Base-by-base conservation (phyloP, 805 yeast genomes). In the Ascoidea tarda region DNA sequence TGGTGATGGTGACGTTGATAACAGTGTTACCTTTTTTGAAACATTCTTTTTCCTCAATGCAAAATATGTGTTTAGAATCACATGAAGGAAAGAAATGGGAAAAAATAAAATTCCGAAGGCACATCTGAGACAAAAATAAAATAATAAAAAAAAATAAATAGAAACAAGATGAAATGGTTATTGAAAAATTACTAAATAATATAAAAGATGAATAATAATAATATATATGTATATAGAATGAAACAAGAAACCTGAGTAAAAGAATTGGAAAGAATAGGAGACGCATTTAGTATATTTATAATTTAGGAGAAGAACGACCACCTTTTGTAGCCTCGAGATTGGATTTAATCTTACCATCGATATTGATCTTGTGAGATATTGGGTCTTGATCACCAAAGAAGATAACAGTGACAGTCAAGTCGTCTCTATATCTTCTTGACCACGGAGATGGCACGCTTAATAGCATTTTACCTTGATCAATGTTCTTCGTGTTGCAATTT, bases 391-490 rank as follows among this genome's bases (percentile, higher is more conserved):
- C 78, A 10, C 95, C 96, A 64, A 93, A 93, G 67, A 93, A 93
- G 2, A 91, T 87, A 31, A 93, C 99, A 2, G 96, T 88, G 5
- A 90, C 97, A 0, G 98, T 90, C 63, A 93, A 74, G 66, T 93
- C 99, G 69, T 93, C 99, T 66, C 99, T 80, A 68, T 90, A 91
- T 48, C 88, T 76, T 68, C 99, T 80, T 21, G 96, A 84, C 59
- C 85, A 76, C 1, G 98, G 97, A 16, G 89, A 78, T 16, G 98
- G 98, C 51, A 93, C 88, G 52, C 93, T 83, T 16, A 89, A 84
- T 55, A 93, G 71, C 78, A 93, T 86, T 28, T 90, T 80, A 2
- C 90, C 89, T 60, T 88, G 90, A 56, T 91, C 96, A 10, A 14
- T 14, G 57, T 80, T 79, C 46, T 87, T 82, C 0, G 95, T 96